Conservation (phyloP, 1,284 basidiomycete genomes). For the Cutaneotrichosporon dermatis region DNA sequence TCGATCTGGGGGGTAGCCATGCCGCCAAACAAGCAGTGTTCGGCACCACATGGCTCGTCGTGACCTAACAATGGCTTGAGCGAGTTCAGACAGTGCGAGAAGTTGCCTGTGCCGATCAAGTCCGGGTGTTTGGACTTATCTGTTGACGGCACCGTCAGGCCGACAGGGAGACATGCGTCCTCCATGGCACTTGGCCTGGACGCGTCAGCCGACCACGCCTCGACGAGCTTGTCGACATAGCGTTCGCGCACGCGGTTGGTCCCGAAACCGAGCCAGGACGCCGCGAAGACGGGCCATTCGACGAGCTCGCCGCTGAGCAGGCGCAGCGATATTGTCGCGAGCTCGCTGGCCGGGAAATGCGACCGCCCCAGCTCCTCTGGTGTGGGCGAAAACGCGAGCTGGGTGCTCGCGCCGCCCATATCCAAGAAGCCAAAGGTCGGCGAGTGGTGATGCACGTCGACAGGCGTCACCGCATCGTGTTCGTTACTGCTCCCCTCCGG, state of each 20-base stretch:
- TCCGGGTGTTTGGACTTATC: slow-evolving; percentile 56
- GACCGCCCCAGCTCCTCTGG: slow-evolving; percentile 55
- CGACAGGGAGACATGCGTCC: slow-evolving; percentile 87
- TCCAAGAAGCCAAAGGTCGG: slow-evolving; percentile 97
- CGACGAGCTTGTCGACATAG: slow-evolving; percentile 68
- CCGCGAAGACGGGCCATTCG: slow-evolving; percentile 89
- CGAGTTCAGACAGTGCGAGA: slow-evolving; percentile 71
- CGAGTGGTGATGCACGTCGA: slow-evolving; percentile 47
- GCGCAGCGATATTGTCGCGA: slow-evolving; percentile 76
- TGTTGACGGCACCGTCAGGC: slow-evolving; percentile 57
- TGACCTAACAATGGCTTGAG: slow-evolving; percentile 82
- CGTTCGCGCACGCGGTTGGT: slow-evolving; percentile 93
- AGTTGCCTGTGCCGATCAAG: slow-evolving; percentile 85
- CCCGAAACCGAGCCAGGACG: slow-evolving; percentile 97
- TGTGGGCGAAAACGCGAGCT: slow-evolving; percentile 83
- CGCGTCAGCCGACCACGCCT: slow-evolving; percentile 16
- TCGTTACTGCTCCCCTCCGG: slow-evolving; percentile 16
- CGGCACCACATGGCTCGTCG: slow-evolving; percentile 70
- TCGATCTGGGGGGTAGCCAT: slow-evolving; percentile 80
- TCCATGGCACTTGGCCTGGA: background rate
- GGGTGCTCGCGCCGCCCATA: slow-evolving; percentile 98
- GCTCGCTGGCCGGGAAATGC: slow-evolving; percentile 53
- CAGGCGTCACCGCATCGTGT: slow-evolving; percentile 35
- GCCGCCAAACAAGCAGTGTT: slow-evolving; percentile 95
- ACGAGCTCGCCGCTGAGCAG: slow-evolving; percentile 82